These are phyloP conservation scores for Cerrena zonata DNA, from an alignment of 1,284 basidiomycete species.

Conservation along the genomic window DNA sequence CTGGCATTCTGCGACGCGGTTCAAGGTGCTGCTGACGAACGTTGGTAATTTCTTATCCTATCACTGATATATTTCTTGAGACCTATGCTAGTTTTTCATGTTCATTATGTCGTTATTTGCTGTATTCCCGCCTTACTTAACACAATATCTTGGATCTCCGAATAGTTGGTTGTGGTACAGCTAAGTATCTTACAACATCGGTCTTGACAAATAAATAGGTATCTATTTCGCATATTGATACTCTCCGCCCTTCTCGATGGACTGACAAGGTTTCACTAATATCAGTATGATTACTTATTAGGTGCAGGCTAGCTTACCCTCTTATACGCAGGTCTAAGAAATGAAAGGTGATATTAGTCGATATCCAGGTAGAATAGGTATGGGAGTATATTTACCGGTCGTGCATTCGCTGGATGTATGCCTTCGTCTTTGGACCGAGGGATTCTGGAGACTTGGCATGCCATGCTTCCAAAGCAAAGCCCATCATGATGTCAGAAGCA, in stretches of 20 bases:
- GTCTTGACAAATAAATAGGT: no score
- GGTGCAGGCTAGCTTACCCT: constrained; percentile 20
- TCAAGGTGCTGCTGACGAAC: constrained; percentile 18
- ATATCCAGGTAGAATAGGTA: neutral
- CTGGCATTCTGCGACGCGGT: constrained; percentile 22
- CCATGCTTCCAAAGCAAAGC: constrained; percentile 30
- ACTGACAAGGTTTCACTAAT: constrained; percentile 17
- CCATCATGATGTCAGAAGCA: constrained; percentile 36
- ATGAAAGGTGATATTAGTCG: constrained; percentile 4
- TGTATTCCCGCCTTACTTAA: neutral
- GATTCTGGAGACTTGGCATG: constrained; percentile 8
- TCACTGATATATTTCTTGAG: neutral
- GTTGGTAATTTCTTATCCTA: constrained; percentile 15
- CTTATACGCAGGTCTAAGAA: constrained; percentile 32
- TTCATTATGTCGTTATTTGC: neutral
- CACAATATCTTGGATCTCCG: neutral
- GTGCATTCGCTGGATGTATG: constrained; percentile 27
- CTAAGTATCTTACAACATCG: no score
- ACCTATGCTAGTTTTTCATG: neutral
- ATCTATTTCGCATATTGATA: constrained; percentile 24
- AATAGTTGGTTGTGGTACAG: neutral
- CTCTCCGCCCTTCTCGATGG: constrained; percentile 31
- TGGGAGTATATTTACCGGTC: constrained; percentile 19
- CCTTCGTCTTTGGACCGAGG: constrained; percentile 24
- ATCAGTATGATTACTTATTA: neutral